Evolutionary conservation across 164 flowering plant species (phyloP).

Genomic region (Vitis rotundifolia): DNA sequence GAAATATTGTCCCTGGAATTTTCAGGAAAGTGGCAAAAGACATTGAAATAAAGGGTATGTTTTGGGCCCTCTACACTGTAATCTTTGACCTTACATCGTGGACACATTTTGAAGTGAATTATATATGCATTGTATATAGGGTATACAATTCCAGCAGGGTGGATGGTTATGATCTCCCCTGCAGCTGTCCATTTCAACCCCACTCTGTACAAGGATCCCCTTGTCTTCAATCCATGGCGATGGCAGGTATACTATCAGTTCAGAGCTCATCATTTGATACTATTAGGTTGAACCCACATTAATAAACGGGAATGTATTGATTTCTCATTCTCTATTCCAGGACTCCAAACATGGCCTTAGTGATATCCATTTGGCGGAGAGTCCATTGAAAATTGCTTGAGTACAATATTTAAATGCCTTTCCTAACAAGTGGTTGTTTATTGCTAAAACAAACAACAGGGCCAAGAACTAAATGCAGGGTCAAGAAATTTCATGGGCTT

Average conservation of each 20-base stretch:
- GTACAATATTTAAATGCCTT: too few species aligned
- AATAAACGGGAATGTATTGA: slow-evolving; percentile 15
- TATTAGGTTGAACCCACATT: too few species aligned
- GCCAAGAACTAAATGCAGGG: slow-evolving; percentile 37
- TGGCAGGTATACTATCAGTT: slow-evolving; percentile 53
- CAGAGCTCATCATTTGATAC: too few species aligned
- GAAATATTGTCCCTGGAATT: slow-evolving; percentile 70
- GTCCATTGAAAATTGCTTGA: too few species aligned
- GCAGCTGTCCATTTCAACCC: slow-evolving; percentile 94
- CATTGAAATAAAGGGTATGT: slow-evolving; percentile 53
- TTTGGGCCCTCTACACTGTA: background rate
- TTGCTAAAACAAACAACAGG: slow-evolving; percentile 23
- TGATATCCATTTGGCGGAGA: too few species aligned
- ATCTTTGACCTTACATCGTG: background rate
- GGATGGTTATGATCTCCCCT: slow-evolving; percentile 94
- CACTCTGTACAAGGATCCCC: slow-evolving; percentile 63
- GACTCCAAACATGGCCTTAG: background rate
- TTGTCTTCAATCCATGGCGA: slow-evolving; percentile 80
- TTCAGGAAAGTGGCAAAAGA: slow-evolving; percentile 65
- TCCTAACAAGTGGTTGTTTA: too few species aligned
- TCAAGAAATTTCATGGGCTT: slow-evolving; percentile 73
- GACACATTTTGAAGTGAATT: background rate
- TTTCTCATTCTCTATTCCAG: background rate
- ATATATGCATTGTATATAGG: slow-evolving; percentile 42
- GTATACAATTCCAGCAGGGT: slow-evolving; percentile 86